Conservation (phyloP, 2,329 filamentous ascomycete species). For the Aureobasidium sp. region DNA sequence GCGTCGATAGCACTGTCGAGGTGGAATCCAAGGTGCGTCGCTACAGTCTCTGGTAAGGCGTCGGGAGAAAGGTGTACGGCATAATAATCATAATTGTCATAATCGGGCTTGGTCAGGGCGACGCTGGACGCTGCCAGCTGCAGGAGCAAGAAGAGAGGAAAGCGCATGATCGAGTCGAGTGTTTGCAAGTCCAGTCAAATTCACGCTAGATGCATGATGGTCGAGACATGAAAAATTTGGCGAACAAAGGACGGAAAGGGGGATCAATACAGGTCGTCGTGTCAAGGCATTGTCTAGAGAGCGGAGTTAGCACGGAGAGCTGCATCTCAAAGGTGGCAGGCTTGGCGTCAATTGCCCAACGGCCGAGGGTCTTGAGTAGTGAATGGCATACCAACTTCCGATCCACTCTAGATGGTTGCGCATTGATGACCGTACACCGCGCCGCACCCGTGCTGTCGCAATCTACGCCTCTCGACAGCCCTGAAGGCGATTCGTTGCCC, state of each 20-base stretch:
- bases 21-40: constrained; percentile 61
- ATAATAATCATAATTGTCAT: constrained; percentile 83
- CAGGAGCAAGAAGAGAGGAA: constrained; percentile 4
- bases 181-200: background rate
- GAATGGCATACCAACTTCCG: background rate
- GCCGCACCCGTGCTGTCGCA: background rate
- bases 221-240: background rate
- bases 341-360: background rate
- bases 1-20: constrained; percentile 77
- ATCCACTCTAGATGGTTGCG: no score
- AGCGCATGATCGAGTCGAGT: constrained; percentile 8
- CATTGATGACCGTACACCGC: background rate
- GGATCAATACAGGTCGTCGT: constrained; percentile 1
- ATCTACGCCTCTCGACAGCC: background rate
- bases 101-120: constrained; percentile 29
- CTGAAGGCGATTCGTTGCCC: background rate
- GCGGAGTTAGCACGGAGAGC: background rate
- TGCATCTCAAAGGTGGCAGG: background rate
- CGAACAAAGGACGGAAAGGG: constrained; percentile 11
- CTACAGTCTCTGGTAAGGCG: constrained; percentile 60
- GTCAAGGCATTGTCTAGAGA: background rate
- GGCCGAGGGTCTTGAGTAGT: background rate
- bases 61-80: constrained; percentile 71
- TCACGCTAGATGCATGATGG: background rate
- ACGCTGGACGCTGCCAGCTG: constrained; percentile 8